Evolutionary conservation across 345 rosid species (phyloP).

Genomic region (Capsella bursapastoris): DNA sequence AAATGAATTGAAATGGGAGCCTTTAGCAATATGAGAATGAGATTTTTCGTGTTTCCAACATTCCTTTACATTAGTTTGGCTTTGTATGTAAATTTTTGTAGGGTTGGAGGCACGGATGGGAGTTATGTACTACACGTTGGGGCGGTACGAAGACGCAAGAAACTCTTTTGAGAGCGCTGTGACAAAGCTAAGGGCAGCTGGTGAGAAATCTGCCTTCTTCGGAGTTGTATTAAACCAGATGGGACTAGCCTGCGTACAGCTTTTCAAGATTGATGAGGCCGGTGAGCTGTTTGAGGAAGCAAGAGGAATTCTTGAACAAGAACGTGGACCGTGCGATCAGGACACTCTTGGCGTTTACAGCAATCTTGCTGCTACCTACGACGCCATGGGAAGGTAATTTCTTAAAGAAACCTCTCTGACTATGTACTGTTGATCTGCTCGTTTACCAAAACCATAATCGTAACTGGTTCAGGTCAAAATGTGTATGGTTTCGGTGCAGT

Average conservation of each 20-base stretch:
- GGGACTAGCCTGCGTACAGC: slow-evolving; percentile 98
- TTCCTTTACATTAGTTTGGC: slow-evolving; percentile 12
- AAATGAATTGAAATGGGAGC: neutral
- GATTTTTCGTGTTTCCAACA: neutral
- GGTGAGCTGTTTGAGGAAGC: slow-evolving; percentile 96
- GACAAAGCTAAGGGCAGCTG: slow-evolving; percentile 80
- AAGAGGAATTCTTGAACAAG: slow-evolving; percentile 82
- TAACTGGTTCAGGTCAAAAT: neutral
- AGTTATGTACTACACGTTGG: slow-evolving; percentile 92
- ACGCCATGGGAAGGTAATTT: slow-evolving; percentile 98
- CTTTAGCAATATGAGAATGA: neutral
- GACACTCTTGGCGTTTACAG: slow-evolving; percentile 96
- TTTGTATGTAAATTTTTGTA: slow-evolving; percentile 17
- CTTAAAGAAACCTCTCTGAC: neutral
- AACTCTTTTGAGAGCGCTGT: slow-evolving; percentile 83
- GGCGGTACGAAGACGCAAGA: slow-evolving; percentile 91
- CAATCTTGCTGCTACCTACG: slow-evolving; percentile 98
- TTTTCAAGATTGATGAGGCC: slow-evolving; percentile 97
- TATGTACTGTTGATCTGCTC: neutral
- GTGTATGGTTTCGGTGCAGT: neutral
- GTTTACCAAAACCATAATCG: slow-evolving; percentile 3
- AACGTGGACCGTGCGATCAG: slow-evolving; percentile 94
- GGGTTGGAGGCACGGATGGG: slow-evolving; percentile 99
- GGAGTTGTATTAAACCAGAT: slow-evolving; percentile 98
- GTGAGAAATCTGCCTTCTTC: slow-evolving; percentile 95